Percentiles rank a stretch among this genome's conserved stretches.
Evolutionary conservation across 441 rosid species (phyloP).

Genomic region (Populus hybrid): DNA sequence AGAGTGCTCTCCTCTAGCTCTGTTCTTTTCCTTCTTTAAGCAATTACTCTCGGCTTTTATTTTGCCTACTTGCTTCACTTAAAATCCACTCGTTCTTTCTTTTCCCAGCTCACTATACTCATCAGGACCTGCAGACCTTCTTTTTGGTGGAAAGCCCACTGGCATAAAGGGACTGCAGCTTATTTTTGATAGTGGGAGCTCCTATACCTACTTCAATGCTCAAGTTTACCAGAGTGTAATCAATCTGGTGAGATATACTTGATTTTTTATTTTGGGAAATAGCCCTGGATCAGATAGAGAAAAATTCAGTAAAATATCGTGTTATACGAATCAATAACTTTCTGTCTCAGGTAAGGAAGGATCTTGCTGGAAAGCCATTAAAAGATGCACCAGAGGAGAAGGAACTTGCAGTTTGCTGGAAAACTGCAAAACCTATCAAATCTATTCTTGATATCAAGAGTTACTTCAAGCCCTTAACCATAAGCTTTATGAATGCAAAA

Average conservation of each 20-base stretch:
- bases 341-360: constrained; percentile 51
- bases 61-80: neutral
- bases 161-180: constrained; percentile 42
- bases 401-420: constrained; percentile 86
- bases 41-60: neutral
- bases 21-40: neutral
- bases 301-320: neutral
- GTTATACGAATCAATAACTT: neutral
- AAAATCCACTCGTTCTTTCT: neutral
- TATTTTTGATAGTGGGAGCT: constrained; percentile 78
- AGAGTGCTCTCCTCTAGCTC: constrained; percentile 14
- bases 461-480: constrained; percentile 67
- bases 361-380: constrained; percentile 50
- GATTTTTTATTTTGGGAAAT: neutral
- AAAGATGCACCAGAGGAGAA: constrained; percentile 68
- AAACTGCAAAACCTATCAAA: constrained; percentile 68
- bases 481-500: constrained; percentile 52
- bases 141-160: constrained; percentile 55
- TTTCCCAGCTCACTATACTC: constrained; percentile 53
- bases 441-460: constrained; percentile 51
- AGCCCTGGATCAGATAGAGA: neutral
- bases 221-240: constrained; percentile 43
- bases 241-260: constrained; percentile 39
- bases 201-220: constrained; percentile 62
- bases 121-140: constrained; percentile 67